Evolutionary conservation across 768 basidiomycete genomes (phyloP).

Genomic region (Kondoa subrosea): DNA sequence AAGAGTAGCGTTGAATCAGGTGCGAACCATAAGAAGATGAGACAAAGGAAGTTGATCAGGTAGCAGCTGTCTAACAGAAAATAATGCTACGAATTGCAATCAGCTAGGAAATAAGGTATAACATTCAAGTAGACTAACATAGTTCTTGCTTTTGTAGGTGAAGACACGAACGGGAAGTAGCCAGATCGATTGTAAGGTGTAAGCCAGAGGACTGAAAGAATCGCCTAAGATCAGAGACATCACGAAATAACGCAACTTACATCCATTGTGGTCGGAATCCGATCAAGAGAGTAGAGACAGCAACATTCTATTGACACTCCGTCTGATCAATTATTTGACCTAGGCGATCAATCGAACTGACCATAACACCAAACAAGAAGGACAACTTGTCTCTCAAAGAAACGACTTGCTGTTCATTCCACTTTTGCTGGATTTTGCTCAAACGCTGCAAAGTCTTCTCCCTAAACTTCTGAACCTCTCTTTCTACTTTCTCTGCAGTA

Average conservation of each 20-base stretch:
- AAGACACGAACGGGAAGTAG: conserved; percentile 70
- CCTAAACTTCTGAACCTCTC: conserved; percentile 71
- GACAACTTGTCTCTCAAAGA: conserved; percentile 46
- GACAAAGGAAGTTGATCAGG: conserved; percentile 77
- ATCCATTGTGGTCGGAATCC: conserved; percentile 72
- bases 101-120: conserved; percentile 2
- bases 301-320: conserved; percentile 37
- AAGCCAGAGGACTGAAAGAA: conserved; percentile 53
- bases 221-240: conserved; percentile 1
- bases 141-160: conserved; percentile 75
- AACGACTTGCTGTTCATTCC: conserved; percentile 47
- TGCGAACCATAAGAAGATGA: conserved; percentile 79
- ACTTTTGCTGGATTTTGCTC: conserved; percentile 56
- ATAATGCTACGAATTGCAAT: not conserved
- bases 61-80: conserved; percentile 41
- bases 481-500: conserved; percentile 39
- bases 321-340: not conserved
- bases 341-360: not conserved
- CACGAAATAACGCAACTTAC: conserved; percentile 5
- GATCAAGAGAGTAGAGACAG: conserved; percentile 68
- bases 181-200: conserved; percentile 58
- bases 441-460: conserved; percentile 59
- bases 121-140: conserved; percentile 69
- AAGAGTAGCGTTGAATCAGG: conserved; percentile 63
- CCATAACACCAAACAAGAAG: conserved; percentile 86